Percentiles rank a stretch among this genome's conserved stretches.
phyloP scores from a whole-genome alignment of 768 basidiomycete genomes.

The Tulasnella sp. region DNA sequence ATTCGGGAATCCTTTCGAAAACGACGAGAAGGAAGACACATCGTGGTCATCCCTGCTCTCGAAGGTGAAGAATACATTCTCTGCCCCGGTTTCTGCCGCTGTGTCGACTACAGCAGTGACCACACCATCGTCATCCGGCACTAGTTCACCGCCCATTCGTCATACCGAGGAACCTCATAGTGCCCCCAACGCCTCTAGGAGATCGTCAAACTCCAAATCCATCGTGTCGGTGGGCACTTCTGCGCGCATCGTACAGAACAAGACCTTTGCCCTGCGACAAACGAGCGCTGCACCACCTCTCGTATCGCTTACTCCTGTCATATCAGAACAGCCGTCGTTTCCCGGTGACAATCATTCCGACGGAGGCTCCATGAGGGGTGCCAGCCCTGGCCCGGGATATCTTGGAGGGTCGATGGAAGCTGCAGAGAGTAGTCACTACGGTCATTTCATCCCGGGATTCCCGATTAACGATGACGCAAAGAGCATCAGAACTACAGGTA shows the following conservation, averaged over 20 bases:
- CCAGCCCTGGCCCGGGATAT: constrained; percentile 1
- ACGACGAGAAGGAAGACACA: constrained; percentile 81
- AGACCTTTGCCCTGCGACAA: constrained; percentile 16
- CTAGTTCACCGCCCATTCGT: neutral
- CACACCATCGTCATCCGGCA: neutral
- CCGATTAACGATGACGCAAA: constrained; percentile 85
- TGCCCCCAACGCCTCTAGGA: neutral
- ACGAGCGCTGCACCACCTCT: constrained; percentile 55
- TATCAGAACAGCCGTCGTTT: constrained; percentile 65
- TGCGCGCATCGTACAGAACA: constrained; percentile 13
- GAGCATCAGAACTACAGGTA: constrained; percentile 59
- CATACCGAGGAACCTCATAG: neutral
- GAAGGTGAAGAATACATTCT: constrained; percentile 67
- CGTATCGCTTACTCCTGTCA: constrained; percentile 74
- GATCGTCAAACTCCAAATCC: constrained; percentile 3
- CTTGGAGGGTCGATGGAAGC: constrained; percentile 38
- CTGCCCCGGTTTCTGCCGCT: constrained; percentile 49
- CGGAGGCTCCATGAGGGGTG: constrained; percentile 7
- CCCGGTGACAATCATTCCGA: constrained; percentile 44
- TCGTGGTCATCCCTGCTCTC: constrained; percentile 72
- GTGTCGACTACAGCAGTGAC: constrained; percentile 29
- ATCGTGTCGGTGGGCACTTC: neutral
- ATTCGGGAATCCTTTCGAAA: constrained; percentile 76
- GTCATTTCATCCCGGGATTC: constrained; percentile 78
- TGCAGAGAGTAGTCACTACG: constrained; percentile 40